phyloP scores from a whole-genome alignment of 2,329 filamentous ascomycete species.

The Xylariaceae sp. region DNA sequence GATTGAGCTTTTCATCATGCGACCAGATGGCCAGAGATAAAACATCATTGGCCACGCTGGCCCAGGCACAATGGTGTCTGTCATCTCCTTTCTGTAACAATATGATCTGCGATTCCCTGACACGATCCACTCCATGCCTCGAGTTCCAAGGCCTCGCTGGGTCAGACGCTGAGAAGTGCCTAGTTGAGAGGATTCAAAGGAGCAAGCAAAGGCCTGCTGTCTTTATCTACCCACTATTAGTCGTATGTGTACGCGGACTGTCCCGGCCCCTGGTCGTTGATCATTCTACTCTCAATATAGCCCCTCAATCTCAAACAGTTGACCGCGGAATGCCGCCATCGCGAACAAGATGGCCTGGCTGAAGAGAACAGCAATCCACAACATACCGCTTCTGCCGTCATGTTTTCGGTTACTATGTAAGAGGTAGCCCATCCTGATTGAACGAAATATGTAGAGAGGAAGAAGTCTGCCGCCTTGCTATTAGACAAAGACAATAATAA shows the following conservation, averaged over 20 bases:
- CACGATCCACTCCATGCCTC: no score
- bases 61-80: no score
- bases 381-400: background rate
- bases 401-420: constrained; percentile 1
- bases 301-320: constrained; percentile 49
- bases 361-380: background rate
- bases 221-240: no score
- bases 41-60: no score
- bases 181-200: no score
- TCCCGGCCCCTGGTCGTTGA: constrained; percentile 39
- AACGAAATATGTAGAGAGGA: background rate
- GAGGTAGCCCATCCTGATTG: background rate
- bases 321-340: constrained; percentile 9
- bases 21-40: background rate
- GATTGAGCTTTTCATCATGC: constrained; percentile 18
- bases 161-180: no score
- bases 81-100: no score
- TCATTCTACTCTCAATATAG: constrained; percentile 44
- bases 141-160: no score
- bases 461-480: background rate
- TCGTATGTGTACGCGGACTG: background rate
- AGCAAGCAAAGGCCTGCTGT: no score
- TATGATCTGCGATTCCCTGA: no score
- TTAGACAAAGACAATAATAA: constrained; percentile 1
- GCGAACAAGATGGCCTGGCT: constrained; percentile 3